These are phyloP conservation scores for Aphanomyces astaci DNA, from an alignment of 352 stramenopile species.

Conservation along the genomic window DNA sequence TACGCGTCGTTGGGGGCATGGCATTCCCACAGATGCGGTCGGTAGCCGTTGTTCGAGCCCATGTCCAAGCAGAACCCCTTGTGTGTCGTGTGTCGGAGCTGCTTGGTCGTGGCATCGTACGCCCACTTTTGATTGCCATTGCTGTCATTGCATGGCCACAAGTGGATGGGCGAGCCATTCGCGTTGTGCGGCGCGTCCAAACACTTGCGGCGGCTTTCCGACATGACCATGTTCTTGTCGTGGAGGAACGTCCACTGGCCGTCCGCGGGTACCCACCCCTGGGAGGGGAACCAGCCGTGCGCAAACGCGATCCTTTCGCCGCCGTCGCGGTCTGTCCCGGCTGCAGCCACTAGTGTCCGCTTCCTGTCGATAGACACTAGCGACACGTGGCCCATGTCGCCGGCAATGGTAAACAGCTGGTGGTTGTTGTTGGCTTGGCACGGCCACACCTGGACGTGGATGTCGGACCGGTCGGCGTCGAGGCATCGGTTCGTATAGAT, in stretches of 20 bases:
- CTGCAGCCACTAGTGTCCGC: constrained; percentile 27
- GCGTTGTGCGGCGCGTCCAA: constrained; percentile 28
- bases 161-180: constrained; percentile 45
- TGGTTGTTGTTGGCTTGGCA: constrained; percentile 9
- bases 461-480: constrained; percentile 10
- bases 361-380: not conserved
- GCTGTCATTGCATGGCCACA: constrained; percentile 39
- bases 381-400: constrained; percentile 15
- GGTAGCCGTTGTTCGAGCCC: constrained; percentile 16
- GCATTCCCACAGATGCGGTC: constrained; percentile 18
- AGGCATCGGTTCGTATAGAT: constrained; percentile 7
- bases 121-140: constrained; percentile 57
- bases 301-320: constrained; percentile 7
- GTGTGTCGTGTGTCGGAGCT: constrained; percentile 45
- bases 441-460: constrained; percentile 4
- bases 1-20: not conserved
- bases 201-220: not conserved
- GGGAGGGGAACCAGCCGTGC: constrained; percentile 31
- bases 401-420: constrained; percentile 19
- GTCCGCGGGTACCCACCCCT: constrained; percentile 18
- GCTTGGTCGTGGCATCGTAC: constrained; percentile 35
- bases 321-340: not conserved
- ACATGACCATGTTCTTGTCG: not conserved
- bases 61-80: constrained; percentile 16
- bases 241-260: constrained; percentile 24